Evolutionary conservation across 2,329 filamentous ascomycete genomes (phyloP).

Genomic region (Pochonia chlamydosporia): DNA sequence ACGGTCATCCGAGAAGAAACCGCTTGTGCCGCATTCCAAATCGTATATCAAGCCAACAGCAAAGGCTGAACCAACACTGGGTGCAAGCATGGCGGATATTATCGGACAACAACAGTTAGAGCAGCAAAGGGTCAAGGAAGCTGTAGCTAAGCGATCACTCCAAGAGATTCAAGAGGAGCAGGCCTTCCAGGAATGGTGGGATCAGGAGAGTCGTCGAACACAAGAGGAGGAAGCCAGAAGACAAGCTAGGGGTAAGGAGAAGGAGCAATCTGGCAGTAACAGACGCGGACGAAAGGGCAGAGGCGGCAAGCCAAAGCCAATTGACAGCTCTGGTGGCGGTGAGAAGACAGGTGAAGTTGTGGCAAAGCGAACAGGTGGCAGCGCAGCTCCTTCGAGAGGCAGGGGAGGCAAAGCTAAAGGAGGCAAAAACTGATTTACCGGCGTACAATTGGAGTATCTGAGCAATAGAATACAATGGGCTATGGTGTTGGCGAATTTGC

Average conservation of each 20-base stretch:
- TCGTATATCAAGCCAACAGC: slow-evolving; percentile 52
- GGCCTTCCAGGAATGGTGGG: slow-evolving; percentile 96
- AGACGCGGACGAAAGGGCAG: slow-evolving; percentile 21
- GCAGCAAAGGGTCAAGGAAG: slow-evolving; percentile 75
- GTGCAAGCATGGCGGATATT: slow-evolving; percentile 80
- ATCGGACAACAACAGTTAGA: slow-evolving; percentile 81
- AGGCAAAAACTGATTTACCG: slow-evolving; percentile 1
- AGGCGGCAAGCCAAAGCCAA: slow-evolving; percentile 21
- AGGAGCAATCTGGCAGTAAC: slow-evolving; percentile 16
- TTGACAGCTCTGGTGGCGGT: slow-evolving; percentile 9
- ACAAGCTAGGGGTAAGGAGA: slow-evolving; percentile 34
- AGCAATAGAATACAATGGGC: neutral
- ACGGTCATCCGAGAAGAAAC: slow-evolving; percentile 26
- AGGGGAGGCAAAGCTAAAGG: slow-evolving; percentile 2
- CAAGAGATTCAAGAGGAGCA: slow-evolving; percentile 97
- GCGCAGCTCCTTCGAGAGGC: neutral
- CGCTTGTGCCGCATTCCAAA: slow-evolving; percentile 53
- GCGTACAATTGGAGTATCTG: neutral
- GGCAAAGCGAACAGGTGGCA: slow-evolving; percentile 6
- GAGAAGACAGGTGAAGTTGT: slow-evolving; percentile 12
- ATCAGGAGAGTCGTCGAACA: slow-evolving; percentile 70
- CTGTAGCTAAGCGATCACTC: slow-evolving; percentile 78
- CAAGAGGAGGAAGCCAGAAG: slow-evolving; percentile 54
- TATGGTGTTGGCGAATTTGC: neutral
- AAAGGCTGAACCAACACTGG: slow-evolving; percentile 57